A percentile compares a stretch with the other conserved stretches of the same genome.
Conservation (phyloP, 805 yeast species). For the Debaryomyces prosopidis region DNA sequence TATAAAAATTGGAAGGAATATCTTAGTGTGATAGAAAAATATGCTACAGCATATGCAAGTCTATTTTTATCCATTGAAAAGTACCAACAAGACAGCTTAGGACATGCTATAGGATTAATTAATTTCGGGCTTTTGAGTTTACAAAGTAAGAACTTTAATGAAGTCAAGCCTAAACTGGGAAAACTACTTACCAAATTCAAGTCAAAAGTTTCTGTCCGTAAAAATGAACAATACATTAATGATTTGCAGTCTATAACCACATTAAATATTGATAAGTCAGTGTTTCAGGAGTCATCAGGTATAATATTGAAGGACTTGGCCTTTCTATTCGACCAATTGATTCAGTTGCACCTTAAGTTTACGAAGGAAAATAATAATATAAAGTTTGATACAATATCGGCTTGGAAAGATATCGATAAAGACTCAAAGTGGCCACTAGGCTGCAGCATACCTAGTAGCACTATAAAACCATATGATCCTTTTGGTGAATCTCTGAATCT, state of each 20-base stretch:
- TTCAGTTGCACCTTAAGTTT: slow-evolving; percentile 40
- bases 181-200: slow-evolving; percentile 20
- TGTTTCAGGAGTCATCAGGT: slow-evolving; percentile 34
- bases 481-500: background rate
- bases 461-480: slow-evolving; percentile 26
- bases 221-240: slow-evolving; percentile 31
- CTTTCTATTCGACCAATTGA: slow-evolving; percentile 41
- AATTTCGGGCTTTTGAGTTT: slow-evolving; percentile 35
- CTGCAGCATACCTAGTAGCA: slow-evolving; percentile 32
- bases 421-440: slow-evolving; percentile 49
- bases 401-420: slow-evolving; percentile 33
- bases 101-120: slow-evolving; percentile 47
- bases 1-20: slow-evolving; percentile 28
- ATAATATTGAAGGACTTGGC: slow-evolving; percentile 36
- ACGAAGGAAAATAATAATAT: slow-evolving; percentile 44
- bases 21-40: slow-evolving; percentile 29
- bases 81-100: slow-evolving; percentile 45
- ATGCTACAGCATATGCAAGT: slow-evolving; percentile 45
- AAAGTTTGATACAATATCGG: slow-evolving; percentile 34
- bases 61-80: slow-evolving; percentile 45
- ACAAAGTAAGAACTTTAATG: slow-evolving; percentile 31
- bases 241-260: slow-evolving; percentile 35
- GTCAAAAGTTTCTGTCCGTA: slow-evolving; percentile 25
- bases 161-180: slow-evolving; percentile 9
- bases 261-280: slow-evolving; percentile 33